Conservation (phyloP, 352 stramenopile genomes). For the Pythium volutum region DNA sequence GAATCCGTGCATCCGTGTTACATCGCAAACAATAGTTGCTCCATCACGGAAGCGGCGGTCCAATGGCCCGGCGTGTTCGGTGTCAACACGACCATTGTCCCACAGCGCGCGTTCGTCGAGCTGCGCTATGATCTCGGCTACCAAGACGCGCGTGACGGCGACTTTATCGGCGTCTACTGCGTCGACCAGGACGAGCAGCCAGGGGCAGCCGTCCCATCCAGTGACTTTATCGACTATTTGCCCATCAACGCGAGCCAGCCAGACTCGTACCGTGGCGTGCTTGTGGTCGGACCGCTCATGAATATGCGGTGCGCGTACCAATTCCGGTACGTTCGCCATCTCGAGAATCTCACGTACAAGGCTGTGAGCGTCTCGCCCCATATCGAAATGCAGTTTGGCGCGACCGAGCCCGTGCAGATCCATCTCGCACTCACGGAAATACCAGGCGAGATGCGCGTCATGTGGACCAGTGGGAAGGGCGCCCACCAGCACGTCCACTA, state of each 20-base stretch:
- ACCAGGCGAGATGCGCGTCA: conserved; percentile 34
- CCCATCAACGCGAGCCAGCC: conserved; percentile 15
- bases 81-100: conserved; percentile 38
- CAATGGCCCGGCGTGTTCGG: conserved; percentile 7
- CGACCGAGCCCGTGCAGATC: conserved; percentile 35
- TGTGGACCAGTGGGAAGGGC: conserved; percentile 33
- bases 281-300: conserved; percentile 40
- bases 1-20: conserved; percentile 31
- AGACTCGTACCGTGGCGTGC: conserved; percentile 5
- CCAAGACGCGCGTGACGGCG: conserved; percentile 5
- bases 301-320: conserved; percentile 52
- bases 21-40: conserved; percentile 19
- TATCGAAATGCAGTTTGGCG: conserved; percentile 30
- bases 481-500: conserved; percentile 26
- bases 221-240: conserved; percentile 35
- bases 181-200: conserved; percentile 27
- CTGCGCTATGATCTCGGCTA: conserved; percentile 22
- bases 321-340: conserved; percentile 31
- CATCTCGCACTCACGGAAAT: conserved; percentile 32
- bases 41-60: conserved; percentile 15
- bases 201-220: not conserved
- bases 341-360: conserved; percentile 28
- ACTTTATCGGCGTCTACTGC: conserved; percentile 42
- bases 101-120: conserved; percentile 25
- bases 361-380: conserved; percentile 24